Percentiles rank a stretch among this genome's conserved stretches.
These are phyloP conservation scores for Auriscalpium vulgare DNA, from an alignment of 768 basidiomycete genomes.

Conservation along the genomic window DNA sequence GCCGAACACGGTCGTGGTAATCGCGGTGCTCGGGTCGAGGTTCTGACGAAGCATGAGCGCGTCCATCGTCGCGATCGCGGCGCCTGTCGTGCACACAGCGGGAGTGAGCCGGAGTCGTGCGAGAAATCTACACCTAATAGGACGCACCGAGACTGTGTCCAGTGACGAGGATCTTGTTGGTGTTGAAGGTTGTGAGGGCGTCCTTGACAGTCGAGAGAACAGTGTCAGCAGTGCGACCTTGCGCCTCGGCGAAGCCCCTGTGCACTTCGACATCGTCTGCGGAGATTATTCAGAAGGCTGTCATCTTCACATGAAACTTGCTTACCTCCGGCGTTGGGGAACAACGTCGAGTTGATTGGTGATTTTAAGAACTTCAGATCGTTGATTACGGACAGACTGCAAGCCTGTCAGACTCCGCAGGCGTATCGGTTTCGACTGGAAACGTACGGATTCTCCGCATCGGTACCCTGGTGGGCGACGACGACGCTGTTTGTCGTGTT, in stretches of 20 bases:
- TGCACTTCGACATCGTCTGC: constrained; percentile 29
- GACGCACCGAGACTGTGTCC: constrained; percentile 35
- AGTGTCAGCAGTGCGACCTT: constrained; percentile 29
- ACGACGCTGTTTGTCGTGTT: constrained; percentile 25
- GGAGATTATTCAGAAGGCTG: too few relatives aligned
- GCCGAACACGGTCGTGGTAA: constrained; percentile 33
- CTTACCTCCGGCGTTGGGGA: constrained; percentile 23
- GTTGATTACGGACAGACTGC: constrained; percentile 29
- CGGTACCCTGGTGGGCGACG: constrained; percentile 36
- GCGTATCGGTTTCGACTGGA: not conserved
- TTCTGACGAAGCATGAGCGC: constrained; percentile 30
- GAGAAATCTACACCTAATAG: not conserved
- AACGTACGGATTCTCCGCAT: constrained; percentile 24
- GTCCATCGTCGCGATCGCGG: constrained; percentile 39
- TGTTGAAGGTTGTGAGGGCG: constrained; percentile 22
- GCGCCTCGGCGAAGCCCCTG: constrained; percentile 33
- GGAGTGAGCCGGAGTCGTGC: not conserved
- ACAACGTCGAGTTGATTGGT: constrained; percentile 24
- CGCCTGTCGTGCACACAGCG: constrained; percentile 19
- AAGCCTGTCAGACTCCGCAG: not conserved
- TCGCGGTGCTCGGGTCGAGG: constrained; percentile 26
- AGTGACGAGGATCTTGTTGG: constrained; percentile 32
- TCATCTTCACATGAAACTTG: not conserved
- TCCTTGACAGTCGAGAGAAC: constrained; percentile 25
- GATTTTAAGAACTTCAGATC: constrained; percentile 25